Conservation (phyloP, 495 filamentous ascomycete species). For the Diplogelasinospora grovesii region DNA sequence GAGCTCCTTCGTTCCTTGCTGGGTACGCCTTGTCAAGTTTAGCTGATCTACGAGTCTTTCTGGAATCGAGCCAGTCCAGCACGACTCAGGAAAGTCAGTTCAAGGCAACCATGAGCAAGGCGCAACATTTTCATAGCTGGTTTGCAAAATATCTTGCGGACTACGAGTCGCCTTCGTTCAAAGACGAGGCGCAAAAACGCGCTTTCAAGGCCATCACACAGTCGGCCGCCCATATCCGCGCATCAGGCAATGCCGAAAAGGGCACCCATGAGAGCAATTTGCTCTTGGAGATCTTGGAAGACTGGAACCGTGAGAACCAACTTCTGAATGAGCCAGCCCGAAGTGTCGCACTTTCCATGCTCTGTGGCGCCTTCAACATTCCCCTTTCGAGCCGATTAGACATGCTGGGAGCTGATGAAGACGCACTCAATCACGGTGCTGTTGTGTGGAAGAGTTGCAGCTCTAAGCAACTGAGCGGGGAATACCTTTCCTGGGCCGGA, state of each 20-base stretch:
- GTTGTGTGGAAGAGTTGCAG: slow-evolving; percentile 71
- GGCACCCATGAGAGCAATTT: slow-evolving; percentile 65
- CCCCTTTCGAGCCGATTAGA: slow-evolving; percentile 51
- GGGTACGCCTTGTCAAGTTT: slow-evolving; percentile 71
- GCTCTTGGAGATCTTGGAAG: slow-evolving; percentile 65
- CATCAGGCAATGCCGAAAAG: slow-evolving; percentile 51
- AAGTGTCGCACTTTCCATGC: slow-evolving; percentile 62
- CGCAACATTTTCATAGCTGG: slow-evolving; percentile 63
- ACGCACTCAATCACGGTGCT: slow-evolving; percentile 52
- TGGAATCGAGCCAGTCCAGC: slow-evolving; percentile 57
- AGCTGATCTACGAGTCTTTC: slow-evolving; percentile 65
- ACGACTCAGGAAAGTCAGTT: slow-evolving; percentile 74
- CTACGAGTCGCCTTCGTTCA: slow-evolving; percentile 47
- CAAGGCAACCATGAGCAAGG: slow-evolving; percentile 58
- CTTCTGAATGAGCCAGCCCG: slow-evolving; percentile 63
- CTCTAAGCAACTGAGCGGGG: slow-evolving; percentile 49
- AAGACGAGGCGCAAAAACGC: slow-evolving; percentile 33
- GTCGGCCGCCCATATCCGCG: slow-evolving; percentile 53
- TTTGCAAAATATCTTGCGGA: slow-evolving; percentile 53
- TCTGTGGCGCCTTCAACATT: slow-evolving; percentile 64
- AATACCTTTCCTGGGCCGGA: slow-evolving; percentile 79
- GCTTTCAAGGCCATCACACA: slow-evolving; percentile 59
- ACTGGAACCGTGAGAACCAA: slow-evolving; percentile 52
- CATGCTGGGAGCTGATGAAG: slow-evolving; percentile 54
- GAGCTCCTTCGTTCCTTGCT: slow-evolving; percentile 65